Percentiles rank a stretch among this genome's conserved stretches.
phyloP scores from a whole-genome alignment of 148 eudicot species.

The Dianthus caryophyllus region DNA sequence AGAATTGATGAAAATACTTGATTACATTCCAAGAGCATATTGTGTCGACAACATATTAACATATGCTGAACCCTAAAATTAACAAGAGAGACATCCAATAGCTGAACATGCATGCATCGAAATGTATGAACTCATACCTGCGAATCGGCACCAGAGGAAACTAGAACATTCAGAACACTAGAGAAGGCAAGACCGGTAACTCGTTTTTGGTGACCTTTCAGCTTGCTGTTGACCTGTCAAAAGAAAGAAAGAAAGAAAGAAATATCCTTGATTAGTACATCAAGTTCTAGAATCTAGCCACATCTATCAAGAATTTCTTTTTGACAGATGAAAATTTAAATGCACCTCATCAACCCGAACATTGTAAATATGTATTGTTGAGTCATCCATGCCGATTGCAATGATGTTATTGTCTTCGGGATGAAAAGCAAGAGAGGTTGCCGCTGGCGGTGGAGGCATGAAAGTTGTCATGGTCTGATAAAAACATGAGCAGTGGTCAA shows the following conservation, averaged over 20 bases:
- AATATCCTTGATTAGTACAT: not conserved
- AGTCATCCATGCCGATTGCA: constrained; percentile 96
- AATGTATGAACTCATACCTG: constrained; percentile 77
- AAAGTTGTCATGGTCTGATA: constrained; percentile 83
- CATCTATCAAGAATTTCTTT: not conserved
- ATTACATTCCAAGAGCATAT: not conserved
- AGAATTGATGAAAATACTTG: not conserved
- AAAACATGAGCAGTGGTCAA: constrained; percentile 2
- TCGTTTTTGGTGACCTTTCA: constrained; percentile 83
- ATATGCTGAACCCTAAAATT: not conserved
- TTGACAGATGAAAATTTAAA: not conserved
- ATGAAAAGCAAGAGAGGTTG: constrained; percentile 87
- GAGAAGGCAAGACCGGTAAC: constrained; percentile 90
- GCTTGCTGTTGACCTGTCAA: constrained; percentile 76
- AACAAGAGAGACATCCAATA: not conserved
- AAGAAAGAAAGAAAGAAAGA: constrained; percentile 7
- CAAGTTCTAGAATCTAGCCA: constrained; percentile 1
- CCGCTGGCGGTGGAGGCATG: constrained; percentile 93
- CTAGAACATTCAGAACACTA: constrained; percentile 58
- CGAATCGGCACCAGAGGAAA: constrained; percentile 91
- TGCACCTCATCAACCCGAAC: constrained; percentile 86
- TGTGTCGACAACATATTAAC: not conserved
- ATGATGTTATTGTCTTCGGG: constrained; percentile 93
- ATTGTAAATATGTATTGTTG: constrained; percentile 82
- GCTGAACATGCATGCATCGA: too few relatives aligned